Evolutionary conservation across 192 early-diverging fungal species (phyloP), one percentile per base, ranked within the genome.

Genomic region (Podila minutissima): DNA sequence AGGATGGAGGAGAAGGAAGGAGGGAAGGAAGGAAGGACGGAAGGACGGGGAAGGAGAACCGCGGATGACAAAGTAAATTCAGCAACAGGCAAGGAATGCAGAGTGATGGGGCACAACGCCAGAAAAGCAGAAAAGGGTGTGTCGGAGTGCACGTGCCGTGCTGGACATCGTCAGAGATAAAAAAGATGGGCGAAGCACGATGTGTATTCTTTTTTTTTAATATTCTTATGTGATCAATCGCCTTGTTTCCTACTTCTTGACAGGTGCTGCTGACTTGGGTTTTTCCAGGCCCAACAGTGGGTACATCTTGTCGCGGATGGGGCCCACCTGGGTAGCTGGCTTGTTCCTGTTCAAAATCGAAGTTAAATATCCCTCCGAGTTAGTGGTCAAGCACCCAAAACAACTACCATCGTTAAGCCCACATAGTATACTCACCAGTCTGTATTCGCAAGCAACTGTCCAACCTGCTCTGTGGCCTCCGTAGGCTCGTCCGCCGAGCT

Each of bases 371-470:
- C n/a, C n/a, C 15, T 24, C n/a, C 33, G 53, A 59, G 32, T 28
- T 24, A 72, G 69, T 9, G 69, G 22, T 59, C 58, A 58, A 66
- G 46, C 28, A 59, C 58, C 28, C 38, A 50, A 6, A 31, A 33
- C n/a, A 38, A 4, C 37, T 35, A 37, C 12, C 12, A 46, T 46
- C 12, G 15, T 46, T 2, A 15, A 46, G 19, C 26, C 4, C 19
- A 63, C 7, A 38, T 10, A 46, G 11, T 0, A 5, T 35, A 13
- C 75, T 81, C 77, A 92, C 93, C 93, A 95, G 63, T 95, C 88
- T 10, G 91, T 92, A 28, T 72, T 85, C 17, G 88, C 73, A 13
- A 95, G 65, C 28, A 94, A 71, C 33, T 92, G 88, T 50, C 92
- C 92, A 22, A 88, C 87, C 66, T 89, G 67, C 70, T 83, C 72